Evolutionary conservation across 805 yeast species (phyloP), one percentile per base, ranked within the genome.

Genomic region (Yarrowia sp.): DNA sequence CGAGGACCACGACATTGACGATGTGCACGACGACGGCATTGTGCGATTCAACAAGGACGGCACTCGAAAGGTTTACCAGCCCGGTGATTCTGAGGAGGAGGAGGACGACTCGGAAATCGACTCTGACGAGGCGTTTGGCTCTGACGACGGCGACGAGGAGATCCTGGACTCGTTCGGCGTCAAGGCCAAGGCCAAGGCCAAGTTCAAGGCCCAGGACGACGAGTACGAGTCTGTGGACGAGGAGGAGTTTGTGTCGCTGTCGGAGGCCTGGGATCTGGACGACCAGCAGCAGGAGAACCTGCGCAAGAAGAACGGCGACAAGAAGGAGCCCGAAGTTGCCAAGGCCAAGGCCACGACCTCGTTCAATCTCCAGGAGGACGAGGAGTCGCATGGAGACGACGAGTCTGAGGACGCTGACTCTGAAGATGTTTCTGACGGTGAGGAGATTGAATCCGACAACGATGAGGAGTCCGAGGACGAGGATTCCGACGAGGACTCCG

Each of bases 241-340:
- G 70, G 77, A 73, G 29, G 88, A 90, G 66, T 78, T 91, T 61
- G 80, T 87, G 63, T 82, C 96, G 0, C 77, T 91, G 38, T 87
- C 96, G n/a, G 91, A 86, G 67, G 91, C 89, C 3, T 90, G 96
- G 96, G 97, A 88, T 69, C 73, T 84, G 73, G 94, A 89, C 71
- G 90, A 85, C 31, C 74, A 72, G 27, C 63, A 21, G 64, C 64
- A 35, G 64, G 58, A 24, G 14, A 61, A 21, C 60, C 61, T 38
- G 68, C 49, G 16, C 36, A 60, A 49, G 18, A 69, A 65, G 8
- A 62, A 62, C 31, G 27, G 53, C 6, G 49, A 27, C 9, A 29
- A 44, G 35, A 71, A 66, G 24, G 47, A 65, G 38, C 67, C 62
- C 13, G 36, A 53, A 7, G 38, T 19, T 9, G 63, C 38, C 2